These are phyloP conservation scores for Asterophora lycoperdoides DNA, from an alignment of 768 basidiomycete genomes.

Conservation along the genomic window DNA sequence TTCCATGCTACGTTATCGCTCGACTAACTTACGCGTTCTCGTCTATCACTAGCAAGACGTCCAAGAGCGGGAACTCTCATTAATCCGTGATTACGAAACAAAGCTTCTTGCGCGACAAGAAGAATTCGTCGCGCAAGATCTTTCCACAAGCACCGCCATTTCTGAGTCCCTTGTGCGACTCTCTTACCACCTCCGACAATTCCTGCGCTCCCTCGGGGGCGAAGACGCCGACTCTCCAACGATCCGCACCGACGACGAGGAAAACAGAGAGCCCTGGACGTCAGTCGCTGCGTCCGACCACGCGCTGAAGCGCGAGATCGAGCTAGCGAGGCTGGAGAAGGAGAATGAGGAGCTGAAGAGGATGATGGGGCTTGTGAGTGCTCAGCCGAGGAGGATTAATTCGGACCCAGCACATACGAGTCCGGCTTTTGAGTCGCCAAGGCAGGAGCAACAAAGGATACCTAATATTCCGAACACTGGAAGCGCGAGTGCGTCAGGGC, in stretches of 20 bases:
- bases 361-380: slow-evolving; percentile 53
- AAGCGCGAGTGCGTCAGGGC: slow-evolving; percentile 8
- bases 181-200: slow-evolving; percentile 62
- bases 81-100: slow-evolving; percentile 89
- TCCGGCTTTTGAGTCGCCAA: slow-evolving; percentile 19
- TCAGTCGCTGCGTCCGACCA: slow-evolving; percentile 50
- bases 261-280: slow-evolving; percentile 38
- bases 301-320: slow-evolving; percentile 86
- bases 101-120: slow-evolving; percentile 76
- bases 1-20: not conserved
- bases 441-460: slow-evolving; percentile 20
- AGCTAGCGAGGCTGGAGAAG: slow-evolving; percentile 78
- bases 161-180: slow-evolving; percentile 68
- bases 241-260: slow-evolving; percentile 26
- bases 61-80: slow-evolving; percentile 85
- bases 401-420: slow-evolving; percentile 9
- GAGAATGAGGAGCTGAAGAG: slow-evolving; percentile 83
- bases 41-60: slow-evolving; percentile 66
- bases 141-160: slow-evolving; percentile 58
- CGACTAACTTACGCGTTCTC: slow-evolving; percentile 6
- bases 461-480: slow-evolving; percentile 20
- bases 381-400: slow-evolving; percentile 22
- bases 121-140: slow-evolving; percentile 52
- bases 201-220: slow-evolving; percentile 66
- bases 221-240: slow-evolving; percentile 44